Percentiles rank a stretch among this genome's conserved stretches.
phyloP scores from a whole-genome alignment of 192 early-diverging fungal species.

The Coemansia nantahalensis region DNA sequence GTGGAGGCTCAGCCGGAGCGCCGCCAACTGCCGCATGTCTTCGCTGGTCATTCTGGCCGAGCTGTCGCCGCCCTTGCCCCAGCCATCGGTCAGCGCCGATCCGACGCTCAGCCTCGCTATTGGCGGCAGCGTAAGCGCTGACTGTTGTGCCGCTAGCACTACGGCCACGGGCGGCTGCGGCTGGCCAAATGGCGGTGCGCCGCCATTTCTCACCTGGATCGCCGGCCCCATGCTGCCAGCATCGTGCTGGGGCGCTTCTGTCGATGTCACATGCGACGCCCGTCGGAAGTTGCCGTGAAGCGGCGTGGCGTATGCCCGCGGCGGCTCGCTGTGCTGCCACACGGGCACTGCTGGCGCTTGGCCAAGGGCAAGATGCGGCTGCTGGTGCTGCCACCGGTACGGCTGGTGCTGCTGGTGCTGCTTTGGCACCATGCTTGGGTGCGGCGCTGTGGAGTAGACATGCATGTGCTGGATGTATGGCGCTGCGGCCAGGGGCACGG shows the following conservation, averaged over 20 bases:
- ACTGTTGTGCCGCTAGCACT: conserved; percentile 6
- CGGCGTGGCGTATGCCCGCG: conserved; percentile 9
- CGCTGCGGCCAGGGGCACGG: neutral
- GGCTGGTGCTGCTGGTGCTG: neutral
- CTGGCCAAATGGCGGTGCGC: conserved; percentile 1
- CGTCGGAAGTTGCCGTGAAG: conserved; percentile 1
- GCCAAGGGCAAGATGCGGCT: no score
- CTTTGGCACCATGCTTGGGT: neutral
- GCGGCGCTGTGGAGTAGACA: neutral
- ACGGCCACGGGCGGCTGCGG: neutral
- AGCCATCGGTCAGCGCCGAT: neutral
- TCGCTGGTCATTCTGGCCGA: conserved; percentile 41
- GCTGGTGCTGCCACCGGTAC: neutral
- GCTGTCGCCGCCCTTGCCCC: neutral
- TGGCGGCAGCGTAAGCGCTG: conserved; percentile 21
- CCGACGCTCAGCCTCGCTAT: conserved; percentile 22
- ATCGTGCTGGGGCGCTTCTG: conserved; percentile 8
- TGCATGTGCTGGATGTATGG: neutral
- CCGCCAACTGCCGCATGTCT: conserved; percentile 44
- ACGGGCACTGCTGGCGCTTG: conserved; percentile 10
- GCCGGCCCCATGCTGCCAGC: conserved; percentile 4
- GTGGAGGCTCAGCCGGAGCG: conserved; percentile 19
- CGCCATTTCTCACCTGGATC: conserved; percentile 3
- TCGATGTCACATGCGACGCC: neutral
- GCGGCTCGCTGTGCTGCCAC: conserved; percentile 46